phyloP scores from a whole-genome alignment of 1,284 basidiomycete species.

The Apiotrichum laibachii region DNA sequence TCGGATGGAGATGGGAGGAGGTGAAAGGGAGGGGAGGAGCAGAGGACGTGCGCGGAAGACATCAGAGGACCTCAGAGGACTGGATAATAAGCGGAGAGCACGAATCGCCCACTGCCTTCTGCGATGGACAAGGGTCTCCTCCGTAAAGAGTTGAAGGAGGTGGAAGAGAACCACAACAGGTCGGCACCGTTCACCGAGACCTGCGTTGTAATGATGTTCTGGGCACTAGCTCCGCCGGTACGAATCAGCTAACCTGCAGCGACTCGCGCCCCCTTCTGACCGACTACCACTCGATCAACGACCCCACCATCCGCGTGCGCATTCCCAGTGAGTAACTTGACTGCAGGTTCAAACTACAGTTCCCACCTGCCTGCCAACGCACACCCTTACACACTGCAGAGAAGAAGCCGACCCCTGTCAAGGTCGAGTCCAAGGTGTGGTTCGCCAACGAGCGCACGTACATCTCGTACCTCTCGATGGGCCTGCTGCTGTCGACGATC shows the following conservation, averaged over 20 bases:
- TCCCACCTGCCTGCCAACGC: neutral
- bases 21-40: neutral
- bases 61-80: too few relatives aligned
- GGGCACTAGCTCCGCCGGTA: neutral
- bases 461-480: slow-evolving; percentile 85
- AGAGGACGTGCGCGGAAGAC: neutral
- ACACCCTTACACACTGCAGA: slow-evolving; percentile 44
- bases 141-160: too few relatives aligned
- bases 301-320: slow-evolving; percentile 39
- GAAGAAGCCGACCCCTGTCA: slow-evolving; percentile 83
- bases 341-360: neutral
- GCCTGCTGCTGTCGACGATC: slow-evolving; percentile 79
- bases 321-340: slow-evolving; percentile 40
- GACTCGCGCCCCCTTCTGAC: slow-evolving; percentile 34
- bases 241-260: slow-evolving; percentile 13
- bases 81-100: too few relatives aligned
- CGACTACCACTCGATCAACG: slow-evolving; percentile 49
- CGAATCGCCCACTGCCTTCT: too few relatives aligned
- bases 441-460: slow-evolving; percentile 98
- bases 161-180: too few relatives aligned
- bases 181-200: too few relatives aligned
- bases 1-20: neutral
- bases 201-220: too few relatives aligned
- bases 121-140: too few relatives aligned
- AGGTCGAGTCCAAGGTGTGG: slow-evolving; percentile 97